Evolutionary conservation across 2,329 filamentous ascomycete genomes (phyloP).

Genomic region (Bipolaris oryzae): DNA sequence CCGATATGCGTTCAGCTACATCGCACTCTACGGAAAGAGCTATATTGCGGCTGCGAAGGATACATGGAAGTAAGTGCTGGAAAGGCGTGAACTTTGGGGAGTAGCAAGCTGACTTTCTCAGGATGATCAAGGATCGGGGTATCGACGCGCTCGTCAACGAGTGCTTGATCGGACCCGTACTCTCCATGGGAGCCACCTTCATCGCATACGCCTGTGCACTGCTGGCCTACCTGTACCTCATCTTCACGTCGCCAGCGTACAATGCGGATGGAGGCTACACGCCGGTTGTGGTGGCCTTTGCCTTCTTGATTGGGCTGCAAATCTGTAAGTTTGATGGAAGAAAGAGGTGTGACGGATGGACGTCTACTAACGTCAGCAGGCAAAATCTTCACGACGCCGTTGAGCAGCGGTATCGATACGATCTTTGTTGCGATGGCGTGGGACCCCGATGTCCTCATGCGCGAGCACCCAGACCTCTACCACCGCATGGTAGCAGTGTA

Average conservation of each 20-base stretch:
- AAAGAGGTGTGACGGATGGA: neutral
- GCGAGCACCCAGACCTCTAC: slow-evolving; percentile 83
- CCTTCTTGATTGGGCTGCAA: slow-evolving; percentile 89
- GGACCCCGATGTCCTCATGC: slow-evolving; percentile 74
- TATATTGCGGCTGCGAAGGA: slow-evolving; percentile 88
- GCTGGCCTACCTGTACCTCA: slow-evolving; percentile 83
- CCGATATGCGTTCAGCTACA: slow-evolving; percentile 89
- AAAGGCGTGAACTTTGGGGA: neutral
- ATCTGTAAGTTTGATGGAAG: slow-evolving; percentile 66
- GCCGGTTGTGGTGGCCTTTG: slow-evolving; percentile 78
- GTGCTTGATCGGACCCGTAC: slow-evolving; percentile 68
- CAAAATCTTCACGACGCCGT: slow-evolving; percentile 86
- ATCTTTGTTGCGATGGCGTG: slow-evolving; percentile 81
- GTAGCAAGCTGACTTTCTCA: slow-evolving; percentile 29
- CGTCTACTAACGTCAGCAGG: slow-evolving; percentile 37
- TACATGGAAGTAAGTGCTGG: slow-evolving; percentile 70
- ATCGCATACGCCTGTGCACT: slow-evolving; percentile 83
- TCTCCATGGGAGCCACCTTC: slow-evolving; percentile 80
- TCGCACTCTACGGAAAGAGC: slow-evolving; percentile 87
- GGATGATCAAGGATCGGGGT: slow-evolving; percentile 88
- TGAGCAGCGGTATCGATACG: slow-evolving; percentile 87
- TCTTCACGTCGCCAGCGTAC: slow-evolving; percentile 80
- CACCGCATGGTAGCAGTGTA: slow-evolving; percentile 79
- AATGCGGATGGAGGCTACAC: slow-evolving; percentile 73
- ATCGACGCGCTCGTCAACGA: slow-evolving; percentile 90